phyloP scores from a whole-genome alignment of 495 filamentous ascomycete genomes.

The Tuber umbilicatum region DNA sequence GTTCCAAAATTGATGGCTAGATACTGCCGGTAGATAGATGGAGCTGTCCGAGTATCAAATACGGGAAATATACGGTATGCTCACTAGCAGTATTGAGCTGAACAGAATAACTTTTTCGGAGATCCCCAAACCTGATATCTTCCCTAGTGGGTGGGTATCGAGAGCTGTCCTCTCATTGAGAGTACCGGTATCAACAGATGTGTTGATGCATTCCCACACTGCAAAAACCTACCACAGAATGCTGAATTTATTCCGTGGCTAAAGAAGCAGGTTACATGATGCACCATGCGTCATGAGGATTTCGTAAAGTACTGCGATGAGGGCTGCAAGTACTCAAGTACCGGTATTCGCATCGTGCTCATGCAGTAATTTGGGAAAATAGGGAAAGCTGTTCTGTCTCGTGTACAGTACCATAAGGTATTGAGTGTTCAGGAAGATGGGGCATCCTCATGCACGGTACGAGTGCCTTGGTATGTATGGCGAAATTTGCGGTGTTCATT shows the following conservation, averaged over 20 bases:
- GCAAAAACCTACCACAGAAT: not conserved
- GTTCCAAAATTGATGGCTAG: not conserved
- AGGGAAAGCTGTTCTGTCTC: not conserved
- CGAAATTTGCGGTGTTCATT: not conserved
- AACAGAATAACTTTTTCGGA: not conserved
- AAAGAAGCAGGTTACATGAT: not conserved
- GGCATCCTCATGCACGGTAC: not conserved
- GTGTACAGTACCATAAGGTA: not conserved
- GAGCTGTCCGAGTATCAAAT: not conserved
- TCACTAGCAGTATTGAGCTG: not conserved
- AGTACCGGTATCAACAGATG: not conserved
- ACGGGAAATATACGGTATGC: not conserved
- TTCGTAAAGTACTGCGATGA: not conserved
- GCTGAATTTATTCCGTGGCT: not conserved
- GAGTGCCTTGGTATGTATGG: not conserved
- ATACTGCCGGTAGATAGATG: not conserved
- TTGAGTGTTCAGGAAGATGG: not conserved
- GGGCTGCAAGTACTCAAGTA: not conserved
- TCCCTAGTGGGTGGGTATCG: not conserved
- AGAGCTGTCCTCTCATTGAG: not conserved
- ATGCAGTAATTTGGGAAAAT: conserved; percentile 1
- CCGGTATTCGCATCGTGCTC: not conserved
- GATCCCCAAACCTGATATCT: not conserved
- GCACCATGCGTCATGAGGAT: not conserved
- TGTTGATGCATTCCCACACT: not conserved